A percentile compares a stretch with the other conserved stretches of the same genome.
Conservation (phyloP, 805 yeast species). For the Lipomyces orientalis region DNA sequence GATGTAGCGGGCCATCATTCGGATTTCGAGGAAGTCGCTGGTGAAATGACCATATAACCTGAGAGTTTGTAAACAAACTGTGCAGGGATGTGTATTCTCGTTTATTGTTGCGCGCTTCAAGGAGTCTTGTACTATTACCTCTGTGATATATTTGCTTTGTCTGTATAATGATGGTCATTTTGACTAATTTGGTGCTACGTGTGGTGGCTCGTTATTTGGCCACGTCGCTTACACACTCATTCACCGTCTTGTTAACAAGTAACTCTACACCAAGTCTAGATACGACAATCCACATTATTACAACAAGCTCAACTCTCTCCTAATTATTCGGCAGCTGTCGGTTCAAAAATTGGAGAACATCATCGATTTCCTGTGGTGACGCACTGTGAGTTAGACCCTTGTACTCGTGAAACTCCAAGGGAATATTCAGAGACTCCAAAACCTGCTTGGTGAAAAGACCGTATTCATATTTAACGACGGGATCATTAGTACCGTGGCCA, state of each 20-base stretch:
- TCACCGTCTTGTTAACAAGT: constrained; percentile 9
- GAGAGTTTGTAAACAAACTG: background rate
- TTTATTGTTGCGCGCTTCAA: background rate
- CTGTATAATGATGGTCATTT: background rate
- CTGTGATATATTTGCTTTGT: background rate
- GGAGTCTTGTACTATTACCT: background rate
- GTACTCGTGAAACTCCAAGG: constrained; percentile 59
- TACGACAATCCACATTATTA: background rate
- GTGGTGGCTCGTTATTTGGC: background rate
- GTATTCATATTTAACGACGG: constrained; percentile 56
- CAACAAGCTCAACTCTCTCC: background rate
- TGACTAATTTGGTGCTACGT: background rate
- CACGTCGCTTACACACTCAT: background rate
- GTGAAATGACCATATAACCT: constrained; percentile 35
- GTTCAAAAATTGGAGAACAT: constrained; percentile 56
- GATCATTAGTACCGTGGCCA: constrained; percentile 86
- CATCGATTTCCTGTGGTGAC: constrained; percentile 66
- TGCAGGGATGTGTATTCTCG: background rate
- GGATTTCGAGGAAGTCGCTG: constrained; percentile 34
- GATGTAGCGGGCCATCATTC: constrained; percentile 14
- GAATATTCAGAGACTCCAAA: constrained; percentile 57
- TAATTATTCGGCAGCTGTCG: constrained; percentile 40
- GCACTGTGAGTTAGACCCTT: constrained; percentile 72
- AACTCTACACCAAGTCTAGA: constrained; percentile 21
- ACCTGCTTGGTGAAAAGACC: constrained; percentile 54